phyloP scores from a whole-genome alignment of 108 stramenopile species.

The Nitzschia inconspicua region DNA sequence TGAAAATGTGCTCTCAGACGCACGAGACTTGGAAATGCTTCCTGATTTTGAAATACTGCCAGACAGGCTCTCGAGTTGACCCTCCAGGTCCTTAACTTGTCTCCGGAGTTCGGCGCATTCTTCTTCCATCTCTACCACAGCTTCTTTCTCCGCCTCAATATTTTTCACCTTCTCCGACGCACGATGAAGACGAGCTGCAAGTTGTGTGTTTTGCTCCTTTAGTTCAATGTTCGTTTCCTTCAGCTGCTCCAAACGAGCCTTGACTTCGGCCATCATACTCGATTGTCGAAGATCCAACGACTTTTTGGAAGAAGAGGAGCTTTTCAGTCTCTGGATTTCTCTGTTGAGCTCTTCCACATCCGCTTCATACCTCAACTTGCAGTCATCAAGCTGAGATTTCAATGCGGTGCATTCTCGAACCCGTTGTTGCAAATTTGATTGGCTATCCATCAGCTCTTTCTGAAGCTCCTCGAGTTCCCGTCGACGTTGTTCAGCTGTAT shows the following conservation, averaged over 20 bases:
- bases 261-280: conserved; percentile 48
- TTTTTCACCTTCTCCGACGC: conserved; percentile 15
- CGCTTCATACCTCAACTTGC: conserved; percentile 47
- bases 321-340: conserved; percentile 29
- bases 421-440: conserved; percentile 36
- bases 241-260: conserved; percentile 65
- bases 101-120: conserved; percentile 43
- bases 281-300: conserved; percentile 30
- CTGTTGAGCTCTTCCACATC: conserved; percentile 56
- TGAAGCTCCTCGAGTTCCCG: conserved; percentile 79
- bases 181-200: conserved; percentile 39
- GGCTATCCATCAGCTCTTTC: conserved; percentile 68
- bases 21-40: too few relatives aligned
- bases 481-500: conserved; percentile 49
- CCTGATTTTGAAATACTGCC: too few relatives aligned
- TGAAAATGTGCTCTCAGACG: too few relatives aligned
- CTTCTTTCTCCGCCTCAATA: conserved; percentile 46
- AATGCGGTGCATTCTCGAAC: conserved; percentile 63
- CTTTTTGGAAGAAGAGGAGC: conserved; percentile 24
- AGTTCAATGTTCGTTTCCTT: conserved; percentile 42
- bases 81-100: conserved; percentile 51
- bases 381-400: conserved; percentile 62
- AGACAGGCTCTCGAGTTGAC: conserved; percentile 7
- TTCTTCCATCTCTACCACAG: conserved; percentile 51
- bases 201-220: conserved; percentile 68